Base-by-base conservation (phyloP, 495 filamentous ascomycete genomes). In the Eremomyces bilateralis region DNA sequence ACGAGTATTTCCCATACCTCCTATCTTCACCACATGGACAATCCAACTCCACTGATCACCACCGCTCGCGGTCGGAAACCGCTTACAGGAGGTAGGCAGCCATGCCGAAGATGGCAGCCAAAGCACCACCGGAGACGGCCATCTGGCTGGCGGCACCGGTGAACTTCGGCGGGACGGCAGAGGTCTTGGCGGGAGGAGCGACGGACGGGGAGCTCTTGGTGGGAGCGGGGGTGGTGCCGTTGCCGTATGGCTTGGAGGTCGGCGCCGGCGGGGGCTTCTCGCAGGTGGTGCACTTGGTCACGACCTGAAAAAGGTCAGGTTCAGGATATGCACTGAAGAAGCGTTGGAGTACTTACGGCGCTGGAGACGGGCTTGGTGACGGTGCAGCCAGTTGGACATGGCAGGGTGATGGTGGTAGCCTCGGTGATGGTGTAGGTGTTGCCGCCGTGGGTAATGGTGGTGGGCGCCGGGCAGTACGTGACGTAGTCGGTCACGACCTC, bases 361-460 rank as follows among this genome's bases (percentile, higher is more conserved):
- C 8, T 35, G 38, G 29, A 20, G 32, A 29, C n/a, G 17, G 36
- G 13, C 29, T 38, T 12, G 11, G 29, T n/a, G 6, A 10, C 11
- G 16, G 30, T 8, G 11, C 30, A 6, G 15, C 16, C 6, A 33
- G 6, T 6, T 18, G 33, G 34, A 29, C 17, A 31, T 36, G 20
- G 35, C 20, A 67, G 48, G 60, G 66, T 61, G 55, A 61, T 66
- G 52, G 60, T 56, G 42, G 79, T 58, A 44, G 76, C 74, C 53
- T 71, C 67, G 58, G 68, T 70, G 62, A 80, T 58, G 52, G 76
- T 88, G 69, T 70, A 77, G 33, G 73, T 68, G 69, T 71, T 75
- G 65, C 74, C 59, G 52, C 69, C 69, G 64, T 83, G 69, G 60
- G 80, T 84, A 57, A 83, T 59, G 54, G 72, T 77, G 51, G 75